Base-by-base conservation (phyloP, 164 flowering plant species). In the Kalanchoe fedtschenkoi region DNA sequence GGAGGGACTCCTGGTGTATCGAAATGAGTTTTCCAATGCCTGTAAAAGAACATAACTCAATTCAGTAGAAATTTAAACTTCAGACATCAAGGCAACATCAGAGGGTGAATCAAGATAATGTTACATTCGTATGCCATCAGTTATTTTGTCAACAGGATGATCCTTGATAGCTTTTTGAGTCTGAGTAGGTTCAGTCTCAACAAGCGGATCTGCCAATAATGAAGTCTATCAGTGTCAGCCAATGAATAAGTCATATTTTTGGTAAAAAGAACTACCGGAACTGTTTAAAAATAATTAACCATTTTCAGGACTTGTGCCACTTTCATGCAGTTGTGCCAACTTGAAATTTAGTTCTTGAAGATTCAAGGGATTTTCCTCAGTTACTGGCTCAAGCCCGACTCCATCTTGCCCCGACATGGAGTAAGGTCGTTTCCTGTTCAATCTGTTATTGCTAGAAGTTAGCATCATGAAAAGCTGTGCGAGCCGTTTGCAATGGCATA, bases 151-250 rank as follows among this genome's bases (percentile, higher is more conserved):
- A 35, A 74, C 39, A 43, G 81, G 73, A 14, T 69, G 81, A 68
- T 66, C 62, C 28, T 30, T 38, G 22, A 56, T 26, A 32, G 74
- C 81, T 37, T 53, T 51, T 38, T 77, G 95, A 56, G 91, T 85
- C 68, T 78, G 96, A 34, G 98, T 86, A 11, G 85, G 90, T 38
- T 76, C 90, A 39, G 98, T 89, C 75, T 92, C 98, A 65, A 76
- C 79, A 67, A 88, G 46, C 34, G 78, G 66, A 17, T 88, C 91
- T 88, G 87, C 51, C 58, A 66, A 62, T 67, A 22, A 10, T 24
- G 32, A 15, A 24, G 56, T 29, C 39, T 51, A 26, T 58, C 24
- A n/a, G n/a, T n/a, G n/a, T n/a, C n/a, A 58, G 34, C 38, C 24
- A n/a, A 32, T 58, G 38, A 8, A 17, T 7, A 7, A n/a, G 16